Base-by-base conservation (phyloP, 2,329 filamentous ascomycete genomes). In the Aureobasidium mangrovei region DNA sequence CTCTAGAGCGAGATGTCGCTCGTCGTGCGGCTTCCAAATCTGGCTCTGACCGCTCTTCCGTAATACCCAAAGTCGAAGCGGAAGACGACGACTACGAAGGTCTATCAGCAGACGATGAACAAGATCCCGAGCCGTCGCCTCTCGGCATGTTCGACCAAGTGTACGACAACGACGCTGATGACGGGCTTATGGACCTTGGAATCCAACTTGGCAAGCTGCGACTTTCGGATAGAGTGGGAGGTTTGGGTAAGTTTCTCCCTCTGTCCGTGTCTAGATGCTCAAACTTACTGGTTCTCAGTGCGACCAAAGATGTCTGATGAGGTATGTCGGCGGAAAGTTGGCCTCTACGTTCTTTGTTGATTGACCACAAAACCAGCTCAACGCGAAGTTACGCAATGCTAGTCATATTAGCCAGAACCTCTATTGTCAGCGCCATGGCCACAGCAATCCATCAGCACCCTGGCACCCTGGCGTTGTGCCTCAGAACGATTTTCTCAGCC, bases 181-280 rank as follows among this genome's bases (percentile, higher is more conserved):
- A 85, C 64, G 84, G 87, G 56, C 70, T 88, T 43, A 78, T 86
- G 60, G 86, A 90, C 67, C 71, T 90, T 28, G 86, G 86, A 2
- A 79, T 89, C 56, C 78, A 79, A 59, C 75, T 90, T 57, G 86
- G 86, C 1, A 85, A 80, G 65, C 79, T 89, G 77, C 79, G 76
- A 56, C 81, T 90, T 57, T 88, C 84, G 2, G 86, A 90, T 63
- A 77, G 85, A 36, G 81, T 90, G 59, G 86, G 86, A 12, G 85
- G 85, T 0, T 78, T 86, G 60, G 49, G 49, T 53, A 53, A 9
- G 49, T 43, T 27, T 6, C 28, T 6, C 3, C 29, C n/a, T 40
- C 31, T 6, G 2, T 12, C 4, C 38, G 3, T n/a, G 18, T 12
- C 31, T 6, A 5, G 9, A 32, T 27, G 29, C n/a, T 12, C 24